Evolutionary conservation across 257 asterid species (phyloP).

Genomic region (Jasminum sambac): DNA sequence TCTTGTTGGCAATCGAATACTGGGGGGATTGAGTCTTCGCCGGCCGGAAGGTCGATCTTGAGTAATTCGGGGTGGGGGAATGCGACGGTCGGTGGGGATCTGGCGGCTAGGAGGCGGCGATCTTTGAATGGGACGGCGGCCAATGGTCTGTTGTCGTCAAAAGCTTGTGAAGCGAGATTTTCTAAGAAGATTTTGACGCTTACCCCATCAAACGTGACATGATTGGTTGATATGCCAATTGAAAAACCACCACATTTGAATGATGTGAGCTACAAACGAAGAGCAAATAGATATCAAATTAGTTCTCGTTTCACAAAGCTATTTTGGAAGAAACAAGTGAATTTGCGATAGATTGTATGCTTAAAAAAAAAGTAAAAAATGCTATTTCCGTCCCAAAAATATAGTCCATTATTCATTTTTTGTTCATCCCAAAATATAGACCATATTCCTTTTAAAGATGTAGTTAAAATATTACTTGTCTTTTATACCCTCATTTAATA

Average conservation of each 20-base stretch:
- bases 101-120: conserved; percentile 72
- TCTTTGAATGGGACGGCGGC: conserved; percentile 57
- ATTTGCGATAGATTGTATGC: too few species aligned
- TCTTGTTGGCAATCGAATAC: conserved; percentile 52
- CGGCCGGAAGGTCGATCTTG: conserved; percentile 55
- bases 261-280: conserved; percentile 59
- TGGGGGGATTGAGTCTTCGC: conserved; percentile 44
- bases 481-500: too few species aligned
- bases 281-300: not conserved
- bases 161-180: conserved; percentile 82
- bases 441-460: too few species aligned
- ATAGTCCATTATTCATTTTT: too few species aligned
- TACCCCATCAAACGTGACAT: conserved; percentile 61
- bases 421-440: too few species aligned
- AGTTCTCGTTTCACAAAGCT: too few species aligned
- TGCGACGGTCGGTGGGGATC: conserved; percentile 76
- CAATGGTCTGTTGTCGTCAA: conserved; percentile 59
- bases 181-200: conserved; percentile 65
- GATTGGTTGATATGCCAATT: conserved; percentile 68
- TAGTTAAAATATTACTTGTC: too few species aligned
- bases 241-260: conserved; percentile 87
- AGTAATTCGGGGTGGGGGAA: conserved; percentile 84
- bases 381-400: too few species aligned
- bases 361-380: too few species aligned
- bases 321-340: too few species aligned